Percentiles rank a stretch among this genome's conserved stretches.
Conservation (phyloP, 179 eudicot species). For the Corrigiola litoralis region DNA sequence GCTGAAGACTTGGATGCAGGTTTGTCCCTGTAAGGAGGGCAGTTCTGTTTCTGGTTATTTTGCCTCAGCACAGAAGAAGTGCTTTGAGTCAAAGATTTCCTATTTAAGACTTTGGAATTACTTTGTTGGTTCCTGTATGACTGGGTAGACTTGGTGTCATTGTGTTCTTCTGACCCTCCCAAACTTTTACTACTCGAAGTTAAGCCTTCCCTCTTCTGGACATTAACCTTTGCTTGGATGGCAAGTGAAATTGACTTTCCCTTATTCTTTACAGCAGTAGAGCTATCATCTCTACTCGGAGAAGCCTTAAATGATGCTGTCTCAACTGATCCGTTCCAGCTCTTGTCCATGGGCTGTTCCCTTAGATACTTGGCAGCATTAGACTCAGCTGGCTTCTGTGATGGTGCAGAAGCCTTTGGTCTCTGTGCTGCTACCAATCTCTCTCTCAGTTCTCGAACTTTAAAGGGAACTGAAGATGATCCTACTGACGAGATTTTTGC, state of each 20-base stretch:
- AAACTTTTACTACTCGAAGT: constrained; percentile 24
- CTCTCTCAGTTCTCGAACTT: constrained; percentile 67
- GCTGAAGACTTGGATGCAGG: constrained; percentile 35
- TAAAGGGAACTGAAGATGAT: constrained; percentile 62
- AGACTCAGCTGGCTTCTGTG: constrained; percentile 48
- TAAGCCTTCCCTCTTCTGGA: constrained; percentile 78
- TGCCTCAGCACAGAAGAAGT: constrained; percentile 52
- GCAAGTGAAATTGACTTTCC: constrained; percentile 86
- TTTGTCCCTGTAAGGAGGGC: constrained; percentile 41
- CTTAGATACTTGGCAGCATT: constrained; percentile 49
- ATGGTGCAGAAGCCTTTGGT: constrained; percentile 34
- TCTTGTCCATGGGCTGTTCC: constrained; percentile 59
- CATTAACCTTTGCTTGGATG: constrained; percentile 89
- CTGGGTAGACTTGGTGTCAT: constrained; percentile 35
- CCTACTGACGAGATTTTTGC: constrained; percentile 40
- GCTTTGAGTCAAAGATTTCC: constrained; percentile 41
- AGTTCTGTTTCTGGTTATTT: constrained; percentile 91
- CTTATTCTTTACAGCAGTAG: constrained; percentile 33
- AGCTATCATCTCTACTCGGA: constrained; percentile 43
- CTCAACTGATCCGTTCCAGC: constrained; percentile 57
- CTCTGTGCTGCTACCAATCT: constrained; percentile 52
- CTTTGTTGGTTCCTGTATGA: constrained; percentile 40
- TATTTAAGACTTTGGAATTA: constrained; percentile 37
- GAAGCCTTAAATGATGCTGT: constrained; percentile 27
- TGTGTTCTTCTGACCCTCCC: constrained; percentile 38